Evolutionary conservation across 1,284 basidiomycete species (phyloP).

Genomic region (Neonothopanus nambi): DNA sequence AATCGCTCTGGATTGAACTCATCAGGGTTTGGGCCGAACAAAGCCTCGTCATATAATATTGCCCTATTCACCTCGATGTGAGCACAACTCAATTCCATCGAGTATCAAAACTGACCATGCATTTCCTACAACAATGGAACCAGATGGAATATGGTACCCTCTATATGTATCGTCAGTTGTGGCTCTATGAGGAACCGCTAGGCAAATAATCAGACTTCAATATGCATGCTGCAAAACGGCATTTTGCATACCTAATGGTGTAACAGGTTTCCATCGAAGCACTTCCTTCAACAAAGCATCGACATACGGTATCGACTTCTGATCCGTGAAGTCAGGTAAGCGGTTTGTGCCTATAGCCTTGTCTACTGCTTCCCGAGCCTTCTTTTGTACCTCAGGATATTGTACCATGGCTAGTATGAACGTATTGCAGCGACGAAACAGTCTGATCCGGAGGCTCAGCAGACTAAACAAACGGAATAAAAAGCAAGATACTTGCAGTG

Average conservation of each 20-base stretch:
- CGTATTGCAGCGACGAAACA: background rate
- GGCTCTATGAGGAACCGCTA: slow-evolving; percentile 10
- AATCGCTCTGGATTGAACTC: slow-evolving; percentile 13
- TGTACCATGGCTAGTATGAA: slow-evolving; percentile 9
- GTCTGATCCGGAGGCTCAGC: background rate
- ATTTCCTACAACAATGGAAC: slow-evolving; percentile 11
- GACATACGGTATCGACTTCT: slow-evolving; percentile 1
- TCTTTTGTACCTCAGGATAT: slow-evolving; percentile 5
- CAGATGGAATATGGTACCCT: slow-evolving; percentile 17
- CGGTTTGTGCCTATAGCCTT: background rate
- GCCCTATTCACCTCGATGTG: background rate
- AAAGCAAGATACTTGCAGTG: no score
- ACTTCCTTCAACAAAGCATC: slow-evolving; percentile 4
- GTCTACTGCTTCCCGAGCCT: slow-evolving; percentile 8
- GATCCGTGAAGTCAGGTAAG: slow-evolving; percentile 3
- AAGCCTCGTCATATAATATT: slow-evolving; percentile 10
- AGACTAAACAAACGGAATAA: background rate
- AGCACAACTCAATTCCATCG: background rate
- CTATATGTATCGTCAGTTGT: slow-evolving; percentile 17
- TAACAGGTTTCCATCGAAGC: slow-evolving; percentile 8
- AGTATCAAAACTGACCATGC: slow-evolving; percentile 5
- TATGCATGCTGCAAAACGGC: background rate
- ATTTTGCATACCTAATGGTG: slow-evolving; percentile 4
- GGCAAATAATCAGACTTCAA: background rate
- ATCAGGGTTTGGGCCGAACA: slow-evolving; percentile 5